Conservation (phyloP, 345 rosid genomes). For the Cardamine chenopodiifolia region DNA sequence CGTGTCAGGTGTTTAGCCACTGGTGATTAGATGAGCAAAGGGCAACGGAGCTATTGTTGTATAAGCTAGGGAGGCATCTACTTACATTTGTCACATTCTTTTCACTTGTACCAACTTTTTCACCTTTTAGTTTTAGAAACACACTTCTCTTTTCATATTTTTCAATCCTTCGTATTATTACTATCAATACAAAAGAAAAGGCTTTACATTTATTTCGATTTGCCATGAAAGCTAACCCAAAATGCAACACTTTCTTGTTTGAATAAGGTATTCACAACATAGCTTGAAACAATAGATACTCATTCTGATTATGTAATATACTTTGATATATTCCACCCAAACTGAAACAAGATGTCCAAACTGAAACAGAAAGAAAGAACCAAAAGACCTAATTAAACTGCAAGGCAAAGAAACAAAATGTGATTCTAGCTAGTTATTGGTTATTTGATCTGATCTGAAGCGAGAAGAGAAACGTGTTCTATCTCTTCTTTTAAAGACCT, state of each 20-base stretch:
- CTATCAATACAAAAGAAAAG: background rate
- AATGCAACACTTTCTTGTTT: background rate
- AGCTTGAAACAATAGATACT: background rate
- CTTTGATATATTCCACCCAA: slow-evolving; percentile 28
- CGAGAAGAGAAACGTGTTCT: slow-evolving; percentile 16
- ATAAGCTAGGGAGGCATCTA: background rate
- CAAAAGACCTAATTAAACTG: slow-evolving; percentile 13
- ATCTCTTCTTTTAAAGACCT: slow-evolving; percentile 1
- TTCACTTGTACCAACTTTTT: background rate
- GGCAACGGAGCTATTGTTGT: slow-evolving; percentile 9
- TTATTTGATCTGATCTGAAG: slow-evolving; percentile 7
- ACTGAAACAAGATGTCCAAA: slow-evolving; percentile 11
- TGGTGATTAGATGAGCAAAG: slow-evolving; percentile 3
- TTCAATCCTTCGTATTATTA: slow-evolving; percentile 18
- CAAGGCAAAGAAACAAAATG: slow-evolving; percentile 3
- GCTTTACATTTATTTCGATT: background rate
- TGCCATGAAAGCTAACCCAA: background rate
- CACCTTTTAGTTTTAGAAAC: slow-evolving; percentile 28
- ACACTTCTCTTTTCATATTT: background rate
- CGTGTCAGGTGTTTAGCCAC: slow-evolving; percentile 25
- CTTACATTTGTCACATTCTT: background rate
- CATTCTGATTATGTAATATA: background rate
- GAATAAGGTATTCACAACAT: background rate
- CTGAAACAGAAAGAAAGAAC: background rate
- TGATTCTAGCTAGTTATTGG: slow-evolving; percentile 15